Evolutionary conservation across 116 monocot genomes (phyloP).

Genomic region (Thalassia testudinum): DNA sequence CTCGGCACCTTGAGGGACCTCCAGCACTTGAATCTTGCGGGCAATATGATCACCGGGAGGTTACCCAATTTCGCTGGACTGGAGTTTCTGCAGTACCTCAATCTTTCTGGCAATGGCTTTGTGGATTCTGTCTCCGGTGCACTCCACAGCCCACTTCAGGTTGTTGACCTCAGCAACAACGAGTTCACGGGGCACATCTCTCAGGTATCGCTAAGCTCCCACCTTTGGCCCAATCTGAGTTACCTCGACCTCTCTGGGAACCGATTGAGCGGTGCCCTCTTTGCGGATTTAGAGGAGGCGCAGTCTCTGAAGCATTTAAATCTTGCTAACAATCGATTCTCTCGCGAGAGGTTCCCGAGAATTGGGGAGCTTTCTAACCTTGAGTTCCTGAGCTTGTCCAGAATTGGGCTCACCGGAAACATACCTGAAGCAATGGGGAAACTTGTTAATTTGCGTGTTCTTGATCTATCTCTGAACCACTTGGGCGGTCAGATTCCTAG

Average conservation of each 20-base stretch:
- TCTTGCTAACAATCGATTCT: conserved; percentile 59
- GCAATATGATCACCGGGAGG: conserved; percentile 22
- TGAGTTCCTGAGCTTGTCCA: conserved; percentile 66
- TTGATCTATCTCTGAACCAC: conserved; percentile 55
- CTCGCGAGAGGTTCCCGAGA: conserved; percentile 27
- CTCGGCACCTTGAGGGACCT: conserved; percentile 15
- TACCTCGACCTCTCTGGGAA: conserved; percentile 67
- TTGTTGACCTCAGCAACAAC: conserved; percentile 56
- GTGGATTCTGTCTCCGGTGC: conserved; percentile 19
- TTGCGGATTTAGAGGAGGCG: conserved; percentile 9
- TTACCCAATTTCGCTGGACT: conserved; percentile 33
- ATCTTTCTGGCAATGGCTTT: conserved; percentile 40
- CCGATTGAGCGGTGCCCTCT: conserved; percentile 33
- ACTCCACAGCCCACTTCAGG: conserved; percentile 14
- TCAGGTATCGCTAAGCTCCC: conserved; percentile 18
- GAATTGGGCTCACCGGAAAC: conserved; percentile 30
- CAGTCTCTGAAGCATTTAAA: conserved; percentile 42
- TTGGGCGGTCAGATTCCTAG: conserved; percentile 18
- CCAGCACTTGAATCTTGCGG: conserved; percentile 16
- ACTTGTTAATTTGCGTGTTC: conserved; percentile 20
- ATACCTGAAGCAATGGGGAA: conserved; percentile 32
- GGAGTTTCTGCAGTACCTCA: conserved; percentile 23
- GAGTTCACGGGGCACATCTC: conserved; percentile 18
- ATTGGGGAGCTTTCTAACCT: conserved; percentile 22
- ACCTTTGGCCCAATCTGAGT: conserved; percentile 27